Base-by-base conservation (phyloP, 2,329 filamentous ascomycete species). In the Aureobasidium subglaciale region DNA sequence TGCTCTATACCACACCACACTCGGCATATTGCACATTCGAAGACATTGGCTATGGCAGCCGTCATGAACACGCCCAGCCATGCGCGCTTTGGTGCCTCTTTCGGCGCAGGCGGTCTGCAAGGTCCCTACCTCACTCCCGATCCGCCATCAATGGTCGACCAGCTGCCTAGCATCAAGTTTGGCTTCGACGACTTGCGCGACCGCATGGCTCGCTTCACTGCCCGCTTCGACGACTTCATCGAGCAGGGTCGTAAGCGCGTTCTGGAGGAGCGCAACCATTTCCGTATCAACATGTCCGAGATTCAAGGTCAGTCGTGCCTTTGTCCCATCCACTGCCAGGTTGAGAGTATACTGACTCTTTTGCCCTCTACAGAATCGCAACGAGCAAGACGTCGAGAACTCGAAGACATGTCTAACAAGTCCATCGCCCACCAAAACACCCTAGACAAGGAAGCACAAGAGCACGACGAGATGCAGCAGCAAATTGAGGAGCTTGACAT, bases 111-210 rank as follows among this genome's bases (percentile, higher is more conserved):
- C 70, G 72, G 78, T 43, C 75, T 74, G 65, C 77, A 83, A 63
- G 29, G 29, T 5, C 34, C 80, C 61, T 54, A 54, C 38, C 50
- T 54, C 50, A 54, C 50, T 20, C 38, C 50, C 29, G 50, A 54
- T 27, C 79, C 81, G 15, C 73, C 81, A 60, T 87, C 85, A 6
- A 83, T 88, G 74, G 86, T 85, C 38, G 87, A 90, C 68, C 83
- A 83, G 48, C 82, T 99, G 8, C 93, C 93, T 32, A 88, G 81
- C 68, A 88, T 95, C 71, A 90, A 96, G 72, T 97, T 99, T 70
- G 90, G 90, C 57, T 97, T 97, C 71, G 91, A 97, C 64, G 90
- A 96, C 63, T 74, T 99, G 67, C 91, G 92, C 72, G 90, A 92
- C 66, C 88, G 90, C 72, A 97, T 99, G 93, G 81, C 86, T 54